A percentile compares a stretch with the other conserved stretches of the same genome.
These are phyloP conservation scores for Cyclospora cayetanensis DNA, from an alignment of 169 alveolate species.

Conservation along the genomic window DNA sequence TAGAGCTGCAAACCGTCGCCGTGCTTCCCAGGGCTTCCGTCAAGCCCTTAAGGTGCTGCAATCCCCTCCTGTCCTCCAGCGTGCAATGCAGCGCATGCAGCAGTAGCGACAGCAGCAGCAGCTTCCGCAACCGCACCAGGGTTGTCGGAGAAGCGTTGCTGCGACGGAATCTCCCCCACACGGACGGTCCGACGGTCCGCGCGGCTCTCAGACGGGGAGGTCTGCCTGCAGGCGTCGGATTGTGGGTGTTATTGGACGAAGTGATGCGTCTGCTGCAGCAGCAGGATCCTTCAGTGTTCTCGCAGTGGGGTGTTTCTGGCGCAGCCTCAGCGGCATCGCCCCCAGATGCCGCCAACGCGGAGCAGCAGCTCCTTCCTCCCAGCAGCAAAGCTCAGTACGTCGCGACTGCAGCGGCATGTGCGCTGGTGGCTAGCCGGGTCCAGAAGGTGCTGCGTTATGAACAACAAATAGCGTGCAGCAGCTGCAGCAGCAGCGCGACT, in stretches of 20 bases:
- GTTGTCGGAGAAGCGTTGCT: slow-evolving; percentile 50
- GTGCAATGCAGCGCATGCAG: background rate
- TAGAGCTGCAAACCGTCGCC: background rate
- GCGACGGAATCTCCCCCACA: slow-evolving; percentile 28
- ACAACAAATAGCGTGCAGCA: slow-evolving; percentile 21
- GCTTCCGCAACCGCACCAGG: background rate
- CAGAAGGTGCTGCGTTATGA: slow-evolving; percentile 47
- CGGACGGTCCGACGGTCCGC: slow-evolving; percentile 31
- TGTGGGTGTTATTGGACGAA: slow-evolving; percentile 45
- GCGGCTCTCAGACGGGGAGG: slow-evolving; percentile 37
- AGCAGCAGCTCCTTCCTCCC: background rate
- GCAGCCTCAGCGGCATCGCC: background rate
- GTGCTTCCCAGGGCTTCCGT: slow-evolving; percentile 31
- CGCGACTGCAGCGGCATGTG: slow-evolving; percentile 48
- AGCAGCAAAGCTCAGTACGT: slow-evolving; percentile 14
- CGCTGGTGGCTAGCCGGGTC: background rate
- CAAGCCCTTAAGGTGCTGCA: background rate
- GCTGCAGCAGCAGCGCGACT: slow-evolving; percentile 49
- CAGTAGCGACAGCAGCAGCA: slow-evolving; percentile 9
- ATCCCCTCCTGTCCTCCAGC: background rate
- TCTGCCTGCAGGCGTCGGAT: slow-evolving; percentile 26
- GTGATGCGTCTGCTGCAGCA: slow-evolving; percentile 37
- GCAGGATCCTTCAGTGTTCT: background rate
- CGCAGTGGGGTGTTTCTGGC: background rate
- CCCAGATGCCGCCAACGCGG: background rate